Conservation (phyloP, 23 red algal genomes). For the Agarophyton chilense region DNA sequence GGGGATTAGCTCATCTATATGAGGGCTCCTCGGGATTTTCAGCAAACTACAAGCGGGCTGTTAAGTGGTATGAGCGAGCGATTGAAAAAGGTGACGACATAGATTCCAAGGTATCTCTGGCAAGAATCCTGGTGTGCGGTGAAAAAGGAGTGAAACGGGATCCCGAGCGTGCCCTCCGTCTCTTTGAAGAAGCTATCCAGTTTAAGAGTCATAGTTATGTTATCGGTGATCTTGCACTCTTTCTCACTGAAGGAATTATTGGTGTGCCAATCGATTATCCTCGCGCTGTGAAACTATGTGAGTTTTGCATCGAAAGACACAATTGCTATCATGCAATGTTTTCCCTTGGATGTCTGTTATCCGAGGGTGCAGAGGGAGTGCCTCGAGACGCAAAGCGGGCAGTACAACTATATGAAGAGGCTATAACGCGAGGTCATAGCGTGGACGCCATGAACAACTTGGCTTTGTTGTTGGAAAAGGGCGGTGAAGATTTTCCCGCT, state of each 20-base stretch:
- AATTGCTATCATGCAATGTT: background rate
- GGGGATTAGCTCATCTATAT: background rate
- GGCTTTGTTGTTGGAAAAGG: slow-evolving; percentile 18
- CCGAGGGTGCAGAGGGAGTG: slow-evolving; percentile 19
- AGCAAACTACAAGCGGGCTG: slow-evolving; percentile 25
- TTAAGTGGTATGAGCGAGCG: slow-evolving; percentile 45
- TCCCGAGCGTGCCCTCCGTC: slow-evolving; percentile 8
- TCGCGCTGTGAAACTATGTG: slow-evolving; percentile 41
- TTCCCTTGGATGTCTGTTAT: background rate
- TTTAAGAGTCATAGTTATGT: slow-evolving; percentile 8
- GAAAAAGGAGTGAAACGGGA: slow-evolving; percentile 1
- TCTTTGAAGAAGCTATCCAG: slow-evolving; percentile 36
- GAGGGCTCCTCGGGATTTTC: slow-evolving; percentile 25
- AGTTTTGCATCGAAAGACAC: slow-evolving; percentile 12
- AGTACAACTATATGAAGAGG: slow-evolving; percentile 3
- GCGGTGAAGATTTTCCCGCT: slow-evolving; percentile 25
- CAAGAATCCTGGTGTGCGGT: slow-evolving; percentile 3
- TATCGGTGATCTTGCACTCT: slow-evolving; percentile 16
- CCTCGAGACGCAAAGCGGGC: slow-evolving; percentile 7
- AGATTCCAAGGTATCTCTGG: slow-evolving; percentile 26
- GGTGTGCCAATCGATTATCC: slow-evolving; percentile 1
- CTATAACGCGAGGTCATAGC: background rate
- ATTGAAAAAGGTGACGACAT: slow-evolving; percentile 34
- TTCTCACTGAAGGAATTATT: slow-evolving; percentile 20
- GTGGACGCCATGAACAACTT: slow-evolving; percentile 37